Conservation (phyloP, 2,329 filamentous ascomycete species). For the Verticillium klebahnii region DNA sequence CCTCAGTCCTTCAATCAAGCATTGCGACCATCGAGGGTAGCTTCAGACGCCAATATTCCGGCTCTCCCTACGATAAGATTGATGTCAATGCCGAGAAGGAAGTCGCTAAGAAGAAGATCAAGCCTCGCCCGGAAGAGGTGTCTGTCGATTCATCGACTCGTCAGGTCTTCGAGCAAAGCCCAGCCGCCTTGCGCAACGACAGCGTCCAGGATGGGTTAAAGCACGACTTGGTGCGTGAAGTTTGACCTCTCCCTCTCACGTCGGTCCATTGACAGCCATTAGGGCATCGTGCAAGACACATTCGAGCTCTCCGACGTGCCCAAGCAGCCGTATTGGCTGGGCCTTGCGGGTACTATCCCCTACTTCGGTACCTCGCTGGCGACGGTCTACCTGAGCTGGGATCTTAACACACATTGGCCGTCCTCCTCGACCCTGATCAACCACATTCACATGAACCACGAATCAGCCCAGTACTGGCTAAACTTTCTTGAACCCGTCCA, state of each 20-base stretch:
- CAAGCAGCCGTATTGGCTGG: slow-evolving; percentile 61
- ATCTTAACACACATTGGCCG: slow-evolving; percentile 65
- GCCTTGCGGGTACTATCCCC: slow-evolving; percentile 74
- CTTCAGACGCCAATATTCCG: slow-evolving; percentile 14
- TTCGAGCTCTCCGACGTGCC: slow-evolving; percentile 63
- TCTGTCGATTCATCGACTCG: slow-evolving; percentile 52
- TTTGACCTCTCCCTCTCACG: not conserved
- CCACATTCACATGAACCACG: slow-evolving; percentile 59
- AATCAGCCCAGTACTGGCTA: slow-evolving; percentile 68
- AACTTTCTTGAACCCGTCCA: slow-evolving; percentile 80
- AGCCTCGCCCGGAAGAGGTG: slow-evolving; percentile 55
- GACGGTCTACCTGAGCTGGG: slow-evolving; percentile 77
- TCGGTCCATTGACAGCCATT: slow-evolving; percentile 4
- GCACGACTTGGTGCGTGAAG: slow-evolving; percentile 51
- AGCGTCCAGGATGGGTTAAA: slow-evolving; percentile 30
- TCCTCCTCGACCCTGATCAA: slow-evolving; percentile 61
- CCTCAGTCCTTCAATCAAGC: not conserved
- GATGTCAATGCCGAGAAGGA: slow-evolving; percentile 54
- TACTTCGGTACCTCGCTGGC: slow-evolving; percentile 81
- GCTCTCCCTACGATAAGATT: slow-evolving; percentile 27
- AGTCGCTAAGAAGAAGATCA: slow-evolving; percentile 49
- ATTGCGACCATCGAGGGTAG: not conserved
- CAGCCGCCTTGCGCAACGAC: slow-evolving; percentile 14
- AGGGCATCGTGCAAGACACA: slow-evolving; percentile 65
- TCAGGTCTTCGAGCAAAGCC: slow-evolving; percentile 39